Evolutionary conservation across 257 asterid species (phyloP), one percentile per base, ranked within the genome.

Genomic region (Forsythia viridissima): DNA sequence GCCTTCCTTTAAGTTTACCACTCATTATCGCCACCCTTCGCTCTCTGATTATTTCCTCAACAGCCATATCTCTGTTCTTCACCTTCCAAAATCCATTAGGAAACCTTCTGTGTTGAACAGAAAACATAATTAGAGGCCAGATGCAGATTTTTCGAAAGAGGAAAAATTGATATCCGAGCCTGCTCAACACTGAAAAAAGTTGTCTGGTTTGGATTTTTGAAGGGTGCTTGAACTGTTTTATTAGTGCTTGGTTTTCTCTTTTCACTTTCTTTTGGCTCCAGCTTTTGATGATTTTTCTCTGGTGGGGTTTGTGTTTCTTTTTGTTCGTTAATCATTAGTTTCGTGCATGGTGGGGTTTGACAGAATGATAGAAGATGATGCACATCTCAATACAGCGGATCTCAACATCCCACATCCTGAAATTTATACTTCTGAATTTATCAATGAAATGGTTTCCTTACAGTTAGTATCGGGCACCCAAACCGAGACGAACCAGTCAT

Each of bases 11-110:
- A 11, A 88, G 76, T 80, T 84, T 85, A 12, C 92, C 90, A 43
- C 84, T 84, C 44, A n/a, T 72, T 16, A 85, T 75, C 12, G 86
- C 89, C 3, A 72, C 87, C 86, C 88, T 80, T 72, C 92, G 78
- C 40, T 88, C 91, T 59, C 72, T 41, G 39, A 88, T 67, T 24
- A 87, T 81, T 61, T 90, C 92, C 63, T 84, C 86, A 55, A 86
- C 86, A 3, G 76, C 82, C 38, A 55, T 8, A 38, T 80, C 85
- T 40, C 79, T 79, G 9, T 76, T 79, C 20, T 65, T 80, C n/a
- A 77, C 66, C 24, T 73, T 77, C 82, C 76, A 68, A 36, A 37
- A 51, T 13, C 81, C 77, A 44, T 70, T 76, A 4, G 48, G 43
- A 59, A 87, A 72, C 46, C 41, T 55, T 41, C 6, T 78, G 39